Conservation (phyloP, 495 filamentous ascomycete genomes). For the Lepraria neglecta region DNA sequence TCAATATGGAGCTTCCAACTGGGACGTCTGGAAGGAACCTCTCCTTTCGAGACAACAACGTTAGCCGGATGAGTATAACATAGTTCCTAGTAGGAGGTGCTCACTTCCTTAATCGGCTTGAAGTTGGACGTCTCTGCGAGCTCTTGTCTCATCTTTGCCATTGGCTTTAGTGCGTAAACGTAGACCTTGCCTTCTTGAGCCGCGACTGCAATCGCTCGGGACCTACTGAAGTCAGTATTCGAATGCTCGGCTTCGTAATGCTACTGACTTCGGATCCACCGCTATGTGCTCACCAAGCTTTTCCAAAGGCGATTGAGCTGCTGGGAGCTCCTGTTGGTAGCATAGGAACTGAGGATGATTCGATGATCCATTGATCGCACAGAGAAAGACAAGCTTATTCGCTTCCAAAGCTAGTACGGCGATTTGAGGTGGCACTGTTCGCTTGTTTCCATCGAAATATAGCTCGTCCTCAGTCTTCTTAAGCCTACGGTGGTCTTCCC, state of each 20-base stretch:
- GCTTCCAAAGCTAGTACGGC: conserved; percentile 65
- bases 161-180: conserved; percentile 56
- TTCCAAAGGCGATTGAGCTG: conserved; percentile 47
- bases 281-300: conserved; percentile 71
- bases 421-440: conserved; percentile 61
- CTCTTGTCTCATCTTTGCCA: conserved; percentile 38
- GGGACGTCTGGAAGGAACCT: conserved; percentile 53
- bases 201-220: conserved; percentile 59
- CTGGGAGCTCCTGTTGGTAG: conserved; percentile 50
- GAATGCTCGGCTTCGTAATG: background rate
- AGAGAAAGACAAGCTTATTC: conserved; percentile 66
- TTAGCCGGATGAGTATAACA: background rate
- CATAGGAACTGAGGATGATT: conserved; percentile 53
- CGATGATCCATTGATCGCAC: conserved; percentile 41
- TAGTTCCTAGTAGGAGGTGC: background rate
- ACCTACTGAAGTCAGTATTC: conserved; percentile 38
- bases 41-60: conserved; percentile 33
- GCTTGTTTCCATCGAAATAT: no score
- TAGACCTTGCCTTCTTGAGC: conserved; percentile 52
- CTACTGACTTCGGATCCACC: conserved; percentile 64
- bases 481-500: no score
- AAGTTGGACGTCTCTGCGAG: conserved; percentile 16
- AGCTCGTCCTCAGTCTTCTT: no score
- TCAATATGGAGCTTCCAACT: conserved; percentile 67
- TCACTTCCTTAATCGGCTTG: conserved; percentile 29